A percentile compares a stretch with the other conserved stretches of the same genome.
Evolutionary conservation across 139 green algal species (phyloP).

Genomic region (Yamagishiella unicocca): DNA sequence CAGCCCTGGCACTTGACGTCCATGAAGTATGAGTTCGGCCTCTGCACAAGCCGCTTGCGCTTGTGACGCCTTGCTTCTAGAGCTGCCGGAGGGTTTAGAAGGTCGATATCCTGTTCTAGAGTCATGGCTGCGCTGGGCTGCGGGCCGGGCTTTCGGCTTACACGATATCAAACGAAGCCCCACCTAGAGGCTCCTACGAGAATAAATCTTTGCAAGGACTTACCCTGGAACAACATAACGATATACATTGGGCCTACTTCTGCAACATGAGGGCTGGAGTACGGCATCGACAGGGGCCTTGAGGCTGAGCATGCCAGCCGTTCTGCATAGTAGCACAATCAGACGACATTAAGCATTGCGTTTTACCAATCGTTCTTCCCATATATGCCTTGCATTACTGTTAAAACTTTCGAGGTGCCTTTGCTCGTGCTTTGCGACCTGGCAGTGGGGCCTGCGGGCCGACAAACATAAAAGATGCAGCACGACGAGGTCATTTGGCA

Average conservation of each 20-base stretch:
- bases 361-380: neutral
- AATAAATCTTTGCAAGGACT: too few relatives aligned
- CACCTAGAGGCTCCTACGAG: too few relatives aligned
- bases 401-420: too few relatives aligned
- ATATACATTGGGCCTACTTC: too few relatives aligned
- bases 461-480: slow-evolving; percentile 40
- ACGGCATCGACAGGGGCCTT: too few relatives aligned
- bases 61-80: slow-evolving; percentile 96
- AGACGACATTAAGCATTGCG: neutral
- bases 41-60: slow-evolving; percentile 88
- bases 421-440: neutral
- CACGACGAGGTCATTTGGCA: slow-evolving; percentile 59
- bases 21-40: slow-evolving; percentile 64
- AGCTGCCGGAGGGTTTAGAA: slow-evolving; percentile 96
- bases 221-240: too few relatives aligned
- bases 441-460: neutral
- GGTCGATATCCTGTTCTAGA: slow-evolving; percentile 86
- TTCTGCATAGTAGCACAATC: neutral
- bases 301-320: too few relatives aligned
- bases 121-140: too few relatives aligned
- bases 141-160: too few relatives aligned
- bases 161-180: too few relatives aligned
- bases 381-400: too few relatives aligned
- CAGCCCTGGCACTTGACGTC: slow-evolving; percentile 60
- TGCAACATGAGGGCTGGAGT: too few relatives aligned